phyloP scores from a whole-genome alignment of 1,284 basidiomycete species.

The Psilocybe mexicana region DNA sequence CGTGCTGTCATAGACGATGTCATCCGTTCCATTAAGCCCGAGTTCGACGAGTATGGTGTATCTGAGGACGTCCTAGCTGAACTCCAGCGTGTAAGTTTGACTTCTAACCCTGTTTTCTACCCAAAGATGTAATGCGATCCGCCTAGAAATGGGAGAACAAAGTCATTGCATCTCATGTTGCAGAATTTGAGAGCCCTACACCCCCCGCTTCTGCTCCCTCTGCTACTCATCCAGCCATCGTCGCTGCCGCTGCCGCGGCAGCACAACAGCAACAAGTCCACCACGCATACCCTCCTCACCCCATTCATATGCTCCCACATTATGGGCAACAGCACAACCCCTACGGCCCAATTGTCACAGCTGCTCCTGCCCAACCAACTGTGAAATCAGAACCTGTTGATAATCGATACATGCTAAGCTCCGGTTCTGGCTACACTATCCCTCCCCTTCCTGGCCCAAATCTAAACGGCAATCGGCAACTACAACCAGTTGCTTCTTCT shows the following conservation, averaged over 20 bases:
- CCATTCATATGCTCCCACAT: slow-evolving; percentile 52
- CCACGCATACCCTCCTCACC: slow-evolving; percentile 51
- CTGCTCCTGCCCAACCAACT: slow-evolving; percentile 38
- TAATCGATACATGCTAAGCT: slow-evolving; percentile 57
- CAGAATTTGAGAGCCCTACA: slow-evolving; percentile 80
- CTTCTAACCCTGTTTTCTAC: slow-evolving; percentile 17
- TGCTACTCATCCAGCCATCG: slow-evolving; percentile 29
- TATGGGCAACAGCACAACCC: slow-evolving; percentile 47
- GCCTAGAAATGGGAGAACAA: slow-evolving; percentile 92
- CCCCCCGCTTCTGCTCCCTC: slow-evolving; percentile 43
- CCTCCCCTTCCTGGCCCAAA: slow-evolving; percentile 68
- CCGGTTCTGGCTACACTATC: slow-evolving; percentile 47
- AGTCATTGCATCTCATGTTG: slow-evolving; percentile 89
- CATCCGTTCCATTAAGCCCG: slow-evolving; percentile 82
- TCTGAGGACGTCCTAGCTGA: slow-evolving; percentile 89
- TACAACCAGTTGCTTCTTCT: slow-evolving; percentile 31
- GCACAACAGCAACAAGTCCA: slow-evolving; percentile 44
- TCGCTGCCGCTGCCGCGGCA: slow-evolving; percentile 14
- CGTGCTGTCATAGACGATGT: slow-evolving; percentile 97
- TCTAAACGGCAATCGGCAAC: slow-evolving; percentile 43
- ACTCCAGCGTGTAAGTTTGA: slow-evolving; percentile 77
- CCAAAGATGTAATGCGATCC: not conserved
- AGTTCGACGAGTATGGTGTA: slow-evolving; percentile 98
- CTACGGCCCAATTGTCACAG: slow-evolving; percentile 41
- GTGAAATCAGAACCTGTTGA: slow-evolving; percentile 73